A percentile compares a stretch with the other conserved stretches of the same genome.
These are phyloP conservation scores for Malassezia slooffiae DNA, from an alignment of 1,284 basidiomycete species.

Conservation along the genomic window DNA sequence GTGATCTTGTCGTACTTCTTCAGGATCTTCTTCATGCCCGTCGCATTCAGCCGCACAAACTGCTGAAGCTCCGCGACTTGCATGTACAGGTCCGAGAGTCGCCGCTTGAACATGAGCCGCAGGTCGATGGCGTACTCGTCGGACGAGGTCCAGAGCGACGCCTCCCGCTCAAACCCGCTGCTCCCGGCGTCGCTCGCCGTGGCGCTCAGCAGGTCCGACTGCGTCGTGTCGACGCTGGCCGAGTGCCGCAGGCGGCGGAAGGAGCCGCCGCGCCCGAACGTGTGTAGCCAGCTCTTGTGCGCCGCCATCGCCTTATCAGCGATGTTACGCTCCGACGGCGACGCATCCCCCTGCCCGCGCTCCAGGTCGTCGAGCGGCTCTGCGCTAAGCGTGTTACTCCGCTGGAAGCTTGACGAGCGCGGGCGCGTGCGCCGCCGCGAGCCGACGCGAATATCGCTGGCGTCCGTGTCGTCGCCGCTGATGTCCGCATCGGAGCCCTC, in stretches of 20 bases:
- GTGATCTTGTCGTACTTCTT: slow-evolving; percentile 99
- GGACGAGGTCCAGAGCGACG: slow-evolving; percentile 59
- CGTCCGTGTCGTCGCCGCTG: slow-evolving; percentile 54
- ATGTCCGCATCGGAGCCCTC: slow-evolving; percentile 57
- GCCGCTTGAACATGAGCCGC: slow-evolving; percentile 78
- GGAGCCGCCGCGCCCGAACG: slow-evolving; percentile 9
- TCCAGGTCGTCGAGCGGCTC: not conserved
- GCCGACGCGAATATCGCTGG: slow-evolving; percentile 24
- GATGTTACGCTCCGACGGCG: too few relatives aligned
- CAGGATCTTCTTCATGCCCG: slow-evolving; percentile 87
- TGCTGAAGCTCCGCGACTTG: slow-evolving; percentile 64
- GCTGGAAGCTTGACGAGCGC: too few relatives aligned
- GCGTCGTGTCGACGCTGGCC: not conserved
- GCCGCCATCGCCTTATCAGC: slow-evolving; percentile 1
- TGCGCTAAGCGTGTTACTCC: too few relatives aligned
- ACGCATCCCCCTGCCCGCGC: not conserved
- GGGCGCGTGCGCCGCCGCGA: too few relatives aligned
- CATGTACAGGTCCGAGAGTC: slow-evolving; percentile 78
- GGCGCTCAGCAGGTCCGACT: not conserved
- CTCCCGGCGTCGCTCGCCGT: slow-evolving; percentile 20
- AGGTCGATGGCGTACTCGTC: slow-evolving; percentile 78
- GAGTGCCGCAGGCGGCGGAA: slow-evolving; percentile 1
- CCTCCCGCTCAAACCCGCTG: slow-evolving; percentile 45
- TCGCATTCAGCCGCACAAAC: slow-evolving; percentile 87
- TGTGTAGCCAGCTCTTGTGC: slow-evolving; percentile 8